Base-by-base conservation (phyloP, 768 basidiomycete genomes). In the Tylopilus felleus region DNA sequence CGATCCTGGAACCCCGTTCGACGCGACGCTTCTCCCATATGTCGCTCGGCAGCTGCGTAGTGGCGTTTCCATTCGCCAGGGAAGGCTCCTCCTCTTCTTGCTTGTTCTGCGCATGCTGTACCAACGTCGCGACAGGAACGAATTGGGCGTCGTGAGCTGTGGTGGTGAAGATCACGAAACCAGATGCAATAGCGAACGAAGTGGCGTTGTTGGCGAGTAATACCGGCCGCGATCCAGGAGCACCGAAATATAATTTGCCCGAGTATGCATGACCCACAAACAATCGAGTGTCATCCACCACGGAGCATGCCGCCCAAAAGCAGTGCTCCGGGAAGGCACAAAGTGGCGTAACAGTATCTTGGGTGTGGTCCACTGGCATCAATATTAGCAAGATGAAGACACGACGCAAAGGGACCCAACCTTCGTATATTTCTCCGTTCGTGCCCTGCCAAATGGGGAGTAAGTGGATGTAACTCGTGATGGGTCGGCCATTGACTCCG, bases 1-100 rank as follows among this genome's bases (percentile, higher is more conserved):
- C 93, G 31, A 98, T 94, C 54, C 87, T 74, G 8, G 91, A 86
- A 4, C 97, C 97, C 28, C 97, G 76, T 70, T 99, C 97, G 1
- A 98, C 81, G 19, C 90, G 81, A 38, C 96, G 80, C 12, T 77
- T 81, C 64, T 90, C 85, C 84, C 85, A 88, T 21, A 65, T 60
- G n/a, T 62, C 63, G 4, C 40, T 41, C 10, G 51, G 47, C 29
- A 56, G 43, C 8, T 61, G 64, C 1, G 22, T 25, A 19, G 21
- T 51, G 0, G 57, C 38, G 3, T 56, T 71, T 53, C 21, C 66
- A 27, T 73, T 73, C 57, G 47, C 54, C 25, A 38, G 47, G 3
- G 75, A 53, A 2, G 71, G 52, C 0, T 56, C 39, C 3, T 59
- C 60, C 3, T 48, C 53, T 29, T 46, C 55, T 21, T 8, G 42